A percentile compares a stretch with the other conserved stretches of the same genome.
phyloP scores from a whole-genome alignment of 306 rosid genomes.

The Betula pendula region DNA sequence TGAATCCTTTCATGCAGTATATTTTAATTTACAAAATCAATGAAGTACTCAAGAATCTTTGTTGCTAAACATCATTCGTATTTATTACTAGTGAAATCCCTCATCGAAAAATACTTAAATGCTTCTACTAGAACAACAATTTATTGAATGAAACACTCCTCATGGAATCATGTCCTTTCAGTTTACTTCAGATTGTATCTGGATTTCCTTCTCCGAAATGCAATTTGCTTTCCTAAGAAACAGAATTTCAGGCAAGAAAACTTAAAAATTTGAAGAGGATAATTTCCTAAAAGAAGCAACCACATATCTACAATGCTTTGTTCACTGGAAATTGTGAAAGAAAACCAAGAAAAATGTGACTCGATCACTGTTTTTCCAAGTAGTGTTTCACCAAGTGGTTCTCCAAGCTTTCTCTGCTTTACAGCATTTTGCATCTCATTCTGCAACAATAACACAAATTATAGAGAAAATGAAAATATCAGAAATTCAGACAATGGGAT shows the following conservation, averaged over 20 bases:
- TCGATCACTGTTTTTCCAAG: constrained; percentile 80
- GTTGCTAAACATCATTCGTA: not conserved
- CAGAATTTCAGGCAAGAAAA: not conserved
- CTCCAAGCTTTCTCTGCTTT: constrained; percentile 72
- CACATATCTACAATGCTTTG: not conserved
- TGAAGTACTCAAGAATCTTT: not conserved
- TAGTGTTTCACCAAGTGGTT: constrained; percentile 71
- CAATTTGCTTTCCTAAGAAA: not conserved
- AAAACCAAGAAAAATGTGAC: constrained; percentile 27
- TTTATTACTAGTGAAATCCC: not conserved
- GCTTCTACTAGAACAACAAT: not conserved
- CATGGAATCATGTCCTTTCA: not conserved
- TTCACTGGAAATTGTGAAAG: not conserved
- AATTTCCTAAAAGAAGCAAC: not conserved
- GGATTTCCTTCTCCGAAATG: not conserved
- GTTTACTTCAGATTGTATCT: not conserved
- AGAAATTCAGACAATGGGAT: not conserved
- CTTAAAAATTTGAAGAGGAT: not conserved
- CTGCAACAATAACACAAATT: constrained; percentile 40
- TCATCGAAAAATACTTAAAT: not conserved
- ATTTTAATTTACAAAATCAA: too few relatives aligned
- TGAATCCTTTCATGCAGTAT: not conserved
- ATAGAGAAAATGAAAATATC: not conserved
- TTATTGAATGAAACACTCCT: too few relatives aligned
- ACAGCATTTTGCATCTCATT: constrained; percentile 68